Evolutionary conservation across 2,329 filamentous ascomycete species (phyloP).

Genomic region (Tolypocladium sp.): DNA sequence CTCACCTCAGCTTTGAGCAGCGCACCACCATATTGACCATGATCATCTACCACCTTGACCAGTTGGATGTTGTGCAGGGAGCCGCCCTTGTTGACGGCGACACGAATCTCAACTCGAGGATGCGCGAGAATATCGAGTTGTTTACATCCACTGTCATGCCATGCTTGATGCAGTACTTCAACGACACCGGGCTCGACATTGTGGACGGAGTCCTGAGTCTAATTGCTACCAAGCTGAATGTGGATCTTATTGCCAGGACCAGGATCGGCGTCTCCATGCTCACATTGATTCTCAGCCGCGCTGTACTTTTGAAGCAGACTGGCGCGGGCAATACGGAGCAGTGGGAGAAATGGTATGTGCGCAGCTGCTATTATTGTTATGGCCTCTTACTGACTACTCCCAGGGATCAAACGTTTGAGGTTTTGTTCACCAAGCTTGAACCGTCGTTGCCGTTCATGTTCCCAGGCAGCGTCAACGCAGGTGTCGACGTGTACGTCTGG

Average conservation of each 20-base stretch:
- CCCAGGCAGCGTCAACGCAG: conserved; percentile 80
- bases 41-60: conserved; percentile 88
- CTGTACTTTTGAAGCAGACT: conserved; percentile 84
- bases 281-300: conserved; percentile 88
- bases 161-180: conserved; percentile 80
- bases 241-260: conserved; percentile 76
- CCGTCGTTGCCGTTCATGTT: conserved; percentile 78
- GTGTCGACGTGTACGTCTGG: conserved; percentile 95
- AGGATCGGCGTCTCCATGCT: conserved; percentile 83
- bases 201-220: conserved; percentile 84
- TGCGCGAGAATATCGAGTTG: conserved; percentile 86
- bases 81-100: conserved; percentile 69
- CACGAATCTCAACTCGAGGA: conserved; percentile 58
- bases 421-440: conserved; percentile 80
- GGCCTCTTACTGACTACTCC: conserved; percentile 18
- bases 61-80: conserved; percentile 78
- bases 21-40: conserved; percentile 92
- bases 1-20: conserved; percentile 84
- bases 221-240: conserved; percentile 72
- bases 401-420: conserved; percentile 70
- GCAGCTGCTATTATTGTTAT: not conserved
- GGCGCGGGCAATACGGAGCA: conserved; percentile 60
- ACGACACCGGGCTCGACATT: conserved; percentile 82
- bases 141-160: conserved; percentile 87
- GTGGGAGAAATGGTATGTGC: conserved; percentile 67